phyloP scores from a whole-genome alignment of 2,329 filamentous ascomycete genomes.

The Epichloe typhina region DNA sequence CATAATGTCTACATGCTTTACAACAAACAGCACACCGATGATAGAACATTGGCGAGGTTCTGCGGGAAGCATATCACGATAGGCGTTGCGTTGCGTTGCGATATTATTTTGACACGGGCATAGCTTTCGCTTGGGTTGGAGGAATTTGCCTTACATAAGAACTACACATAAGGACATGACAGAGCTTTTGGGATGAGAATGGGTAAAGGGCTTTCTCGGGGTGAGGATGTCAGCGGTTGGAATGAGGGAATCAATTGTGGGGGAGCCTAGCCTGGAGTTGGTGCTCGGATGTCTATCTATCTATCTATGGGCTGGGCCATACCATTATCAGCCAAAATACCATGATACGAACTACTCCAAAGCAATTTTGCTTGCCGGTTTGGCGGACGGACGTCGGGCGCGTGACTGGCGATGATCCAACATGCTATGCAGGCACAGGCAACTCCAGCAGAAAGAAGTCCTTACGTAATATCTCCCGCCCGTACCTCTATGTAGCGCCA shows the following conservation, averaged over 20 bases:
- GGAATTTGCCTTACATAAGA: conserved; percentile 17
- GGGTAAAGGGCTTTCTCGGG: neutral
- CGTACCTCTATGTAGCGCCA: too few relatives aligned
- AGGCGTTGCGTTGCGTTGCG: conserved; percentile 27
- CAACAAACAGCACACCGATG: conserved; percentile 9
- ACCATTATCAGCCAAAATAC: conserved; percentile 10
- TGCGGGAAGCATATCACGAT: conserved; percentile 21
- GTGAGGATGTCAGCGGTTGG: neutral
- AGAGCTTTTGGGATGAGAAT: neutral
- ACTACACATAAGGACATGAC: conserved; percentile 7
- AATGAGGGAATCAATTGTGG: neutral
- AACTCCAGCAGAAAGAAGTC: too few relatives aligned
- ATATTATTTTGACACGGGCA: conserved; percentile 14
- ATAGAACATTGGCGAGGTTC: conserved; percentile 16
- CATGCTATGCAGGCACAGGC: too few relatives aligned
- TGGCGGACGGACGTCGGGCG: neutral
- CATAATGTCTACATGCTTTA: conserved; percentile 4
- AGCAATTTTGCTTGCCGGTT: too few relatives aligned
- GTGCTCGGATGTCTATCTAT: conserved; percentile 9
- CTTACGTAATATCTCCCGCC: too few relatives aligned
- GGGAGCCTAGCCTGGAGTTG: neutral
- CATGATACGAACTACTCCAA: conserved; percentile 3
- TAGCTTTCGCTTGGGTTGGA: conserved; percentile 3
- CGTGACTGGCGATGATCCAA: neutral
- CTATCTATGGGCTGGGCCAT: conserved; percentile 6